Evolutionary conservation across 2,329 filamentous ascomycete genomes (phyloP), one percentile per base, ranked within the genome.

Genomic region (Albophoma yamanashiensis): DNA sequence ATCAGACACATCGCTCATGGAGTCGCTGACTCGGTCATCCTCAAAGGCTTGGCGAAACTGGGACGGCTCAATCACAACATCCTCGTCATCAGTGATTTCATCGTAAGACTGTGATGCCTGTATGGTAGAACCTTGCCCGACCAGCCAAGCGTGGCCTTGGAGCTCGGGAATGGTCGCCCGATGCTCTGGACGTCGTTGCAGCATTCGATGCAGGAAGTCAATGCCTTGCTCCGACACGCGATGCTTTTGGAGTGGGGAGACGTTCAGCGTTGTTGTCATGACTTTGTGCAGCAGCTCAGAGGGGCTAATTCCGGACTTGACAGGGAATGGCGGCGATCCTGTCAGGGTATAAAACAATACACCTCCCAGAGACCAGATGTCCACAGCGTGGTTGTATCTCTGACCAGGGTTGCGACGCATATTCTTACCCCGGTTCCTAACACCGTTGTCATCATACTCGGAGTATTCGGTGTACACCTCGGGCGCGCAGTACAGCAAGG

Each of bases 361-460:
- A 17, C 92, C 94, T 20, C 91, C 94, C 55, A 96, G 84, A 0
- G 94, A 97, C 93, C 94, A 99, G 63, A 97, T 89, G 70, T 99
- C 94, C 39, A 97, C 90, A 1, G 92, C 91, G 63, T 96, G 91
- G 69, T 87, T 91, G 72, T 99, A 99, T 27, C 91, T 86, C 68
- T 86, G 83, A 59, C 74, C 82, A 64, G 75, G 72, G 15, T 69
- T 66, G 61, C 87, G 84, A 27, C 85, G 81, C 67, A 85, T 81
- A 65, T 86, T 88, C 60, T 82, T 82, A n/a, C 85, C 81, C 39
- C 81, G 79, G 43, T 80, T 81, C 43, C 86, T 79, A 62, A 86
- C 82, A n/a, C 83, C 86, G 56, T 85, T 78, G 66, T 89, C 87
- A 67, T 95, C 89, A 57, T 87, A 87, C 63, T 87, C 82, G 31